A percentile compares a stretch with the other conserved stretches of the same genome.
phyloP scores from a whole-genome alignment of 2,329 filamentous ascomycete species.

The Didymellaceae sp. region DNA sequence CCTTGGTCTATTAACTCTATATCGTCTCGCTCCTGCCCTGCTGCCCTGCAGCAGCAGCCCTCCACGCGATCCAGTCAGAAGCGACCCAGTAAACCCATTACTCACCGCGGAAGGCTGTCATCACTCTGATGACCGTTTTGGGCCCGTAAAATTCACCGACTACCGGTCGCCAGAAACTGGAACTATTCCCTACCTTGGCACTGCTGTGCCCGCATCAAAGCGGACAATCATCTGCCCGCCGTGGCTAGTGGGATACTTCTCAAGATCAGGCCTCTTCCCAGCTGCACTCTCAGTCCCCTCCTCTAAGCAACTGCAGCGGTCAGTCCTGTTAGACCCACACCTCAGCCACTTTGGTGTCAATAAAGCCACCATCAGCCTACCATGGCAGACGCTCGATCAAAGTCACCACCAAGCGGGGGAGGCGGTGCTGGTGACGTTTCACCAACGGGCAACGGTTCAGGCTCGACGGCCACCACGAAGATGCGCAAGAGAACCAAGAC shows the following conservation, averaged over 20 bases:
- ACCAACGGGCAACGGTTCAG: constrained; percentile 32
- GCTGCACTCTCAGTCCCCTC: background rate
- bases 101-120: constrained; percentile 11
- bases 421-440: constrained; percentile 37
- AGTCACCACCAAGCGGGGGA: constrained; percentile 20
- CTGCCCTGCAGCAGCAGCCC: constrained; percentile 12
- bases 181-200: constrained; percentile 34
- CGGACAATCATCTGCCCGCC: constrained; percentile 26
- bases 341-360: background rate
- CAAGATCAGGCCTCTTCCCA: constrained; percentile 11
- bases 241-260: constrained; percentile 23
- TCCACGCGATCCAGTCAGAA: constrained; percentile 22
- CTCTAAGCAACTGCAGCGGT: background rate
- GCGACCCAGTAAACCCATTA: constrained; percentile 19
- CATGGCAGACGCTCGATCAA: constrained; percentile 34
- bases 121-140: constrained; percentile 17
- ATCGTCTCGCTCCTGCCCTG: constrained; percentile 19
- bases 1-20: constrained; percentile 14
- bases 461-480: constrained; percentile 31
- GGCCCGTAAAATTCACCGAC: constrained; percentile 26
- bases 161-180: constrained; percentile 30
- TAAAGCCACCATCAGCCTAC: background rate
- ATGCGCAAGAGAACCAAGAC: constrained; percentile 76
- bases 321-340: background rate
- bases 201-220: constrained; percentile 29